A percentile compares a stretch with the other conserved stretches of the same genome.
Evolutionary conservation across 305 asterid genomes (phyloP).

Genomic region (Solanum hybrid): DNA sequence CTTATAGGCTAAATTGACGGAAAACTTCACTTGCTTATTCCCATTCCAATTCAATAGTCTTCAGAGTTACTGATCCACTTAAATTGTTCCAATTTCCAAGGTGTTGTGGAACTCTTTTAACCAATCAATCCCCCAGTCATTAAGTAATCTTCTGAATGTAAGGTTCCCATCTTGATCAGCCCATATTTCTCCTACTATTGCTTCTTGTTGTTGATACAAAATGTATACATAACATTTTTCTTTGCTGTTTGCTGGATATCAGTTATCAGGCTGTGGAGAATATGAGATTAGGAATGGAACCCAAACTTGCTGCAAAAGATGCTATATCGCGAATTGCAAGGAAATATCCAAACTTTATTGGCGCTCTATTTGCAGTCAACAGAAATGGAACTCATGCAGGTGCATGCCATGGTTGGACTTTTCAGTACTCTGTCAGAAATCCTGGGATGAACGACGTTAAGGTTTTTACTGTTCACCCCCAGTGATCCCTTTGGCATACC

Average conservation of each 20-base stretch:
- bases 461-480: conserved; percentile 57
- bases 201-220: neutral
- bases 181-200: too few relatives aligned
- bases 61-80: too few relatives aligned
- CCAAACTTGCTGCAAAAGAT: conserved; percentile 68
- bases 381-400: conserved; percentile 71
- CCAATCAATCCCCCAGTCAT: too few relatives aligned
- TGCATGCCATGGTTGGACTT: conserved; percentile 97
- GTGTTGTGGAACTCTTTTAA: too few relatives aligned
- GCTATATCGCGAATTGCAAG: conserved; percentile 65
- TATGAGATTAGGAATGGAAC: conserved; percentile 91
- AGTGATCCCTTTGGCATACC: neutral
- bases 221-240: neutral
- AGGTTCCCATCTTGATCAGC: too few relatives aligned
- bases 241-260: neutral
- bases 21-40: too few relatives aligned
- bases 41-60: too few relatives aligned
- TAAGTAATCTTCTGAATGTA: too few relatives aligned
- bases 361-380: conserved; percentile 73
- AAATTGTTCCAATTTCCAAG: too few relatives aligned
- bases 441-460: conserved; percentile 48
- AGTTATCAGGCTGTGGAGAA: conserved; percentile 91
- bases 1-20: too few relatives aligned
- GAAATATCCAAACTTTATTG: conserved; percentile 65
- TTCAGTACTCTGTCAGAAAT: conserved; percentile 71